Conservation (phyloP, 257 asterid species). For the Scutellaria baicalensis region DNA sequence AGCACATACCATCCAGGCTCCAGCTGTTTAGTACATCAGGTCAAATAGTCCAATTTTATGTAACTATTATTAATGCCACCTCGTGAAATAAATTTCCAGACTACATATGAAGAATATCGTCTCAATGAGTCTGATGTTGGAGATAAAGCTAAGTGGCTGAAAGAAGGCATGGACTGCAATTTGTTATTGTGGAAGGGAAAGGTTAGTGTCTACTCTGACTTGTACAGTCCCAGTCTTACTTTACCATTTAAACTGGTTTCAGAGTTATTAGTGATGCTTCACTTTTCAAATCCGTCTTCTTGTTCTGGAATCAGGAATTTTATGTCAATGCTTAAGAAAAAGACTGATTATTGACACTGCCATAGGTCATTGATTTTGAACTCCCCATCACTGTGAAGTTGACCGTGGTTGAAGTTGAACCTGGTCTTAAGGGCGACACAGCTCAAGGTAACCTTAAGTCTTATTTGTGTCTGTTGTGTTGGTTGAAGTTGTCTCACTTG, state of each 20-base stretch:
- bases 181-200: conserved; percentile 88
- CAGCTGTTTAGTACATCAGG: not conserved
- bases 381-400: conserved; percentile 89
- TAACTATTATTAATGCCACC: not conserved
- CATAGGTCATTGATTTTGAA: conserved; percentile 90
- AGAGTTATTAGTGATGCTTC: not conserved
- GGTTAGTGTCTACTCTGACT: conserved; percentile 32
- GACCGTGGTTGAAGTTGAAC: conserved; percentile 81
- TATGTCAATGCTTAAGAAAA: not conserved
- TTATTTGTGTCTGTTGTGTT: not conserved
- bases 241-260: not conserved
- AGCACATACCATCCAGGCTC: not conserved
- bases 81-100: conserved; percentile 44
- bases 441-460: conserved; percentile 69
- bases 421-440: conserved; percentile 96
- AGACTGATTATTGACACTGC: conserved; percentile 13
- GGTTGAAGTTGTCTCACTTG: not conserved
- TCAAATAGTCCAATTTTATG: not conserved
- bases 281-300: not conserved
- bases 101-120: conserved; percentile 73
- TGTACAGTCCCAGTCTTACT: not conserved
- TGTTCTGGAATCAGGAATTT: not conserved
- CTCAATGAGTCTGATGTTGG: conserved; percentile 84
- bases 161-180: conserved; percentile 99
- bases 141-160: conserved; percentile 85